These are phyloP conservation scores for Barbarea vulgaris DNA, from an alignment of 345 rosid species.

Conservation along the genomic window DNA sequence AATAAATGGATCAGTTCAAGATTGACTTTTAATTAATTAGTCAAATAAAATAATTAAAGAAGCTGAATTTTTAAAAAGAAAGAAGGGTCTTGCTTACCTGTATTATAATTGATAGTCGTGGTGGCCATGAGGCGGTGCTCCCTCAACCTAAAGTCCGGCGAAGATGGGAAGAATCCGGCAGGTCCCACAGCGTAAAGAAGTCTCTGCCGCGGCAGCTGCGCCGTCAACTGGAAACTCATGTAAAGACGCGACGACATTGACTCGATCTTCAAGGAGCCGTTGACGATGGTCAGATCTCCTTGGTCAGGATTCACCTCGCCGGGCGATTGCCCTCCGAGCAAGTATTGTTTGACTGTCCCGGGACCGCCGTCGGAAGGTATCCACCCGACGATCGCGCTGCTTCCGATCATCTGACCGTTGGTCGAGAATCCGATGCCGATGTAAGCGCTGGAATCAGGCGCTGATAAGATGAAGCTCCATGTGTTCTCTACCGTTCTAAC, in stretches of 20 bases:
- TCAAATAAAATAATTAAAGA: not conserved
- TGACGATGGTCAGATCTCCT: constrained; percentile 52
- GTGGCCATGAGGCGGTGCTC: constrained; percentile 56
- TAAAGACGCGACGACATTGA: constrained; percentile 56
- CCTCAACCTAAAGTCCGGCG: constrained; percentile 47
- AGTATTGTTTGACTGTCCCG: constrained; percentile 49
- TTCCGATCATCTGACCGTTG: constrained; percentile 63
- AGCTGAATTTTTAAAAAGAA: not conserved
- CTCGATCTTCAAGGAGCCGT: constrained; percentile 43
- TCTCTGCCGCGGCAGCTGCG: constrained; percentile 44
- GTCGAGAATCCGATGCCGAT: constrained; percentile 78
- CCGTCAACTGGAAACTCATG: constrained; percentile 66
- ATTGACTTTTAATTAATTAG: constrained; percentile 14
- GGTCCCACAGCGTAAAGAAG: constrained; percentile 70
- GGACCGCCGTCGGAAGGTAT: constrained; percentile 39
- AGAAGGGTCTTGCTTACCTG: constrained; percentile 50
- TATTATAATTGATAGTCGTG: constrained; percentile 55
- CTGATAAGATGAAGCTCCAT: constrained; percentile 86
- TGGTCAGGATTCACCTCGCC: constrained; percentile 53
- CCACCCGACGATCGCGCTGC: constrained; percentile 88
- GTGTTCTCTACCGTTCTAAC: constrained; percentile 34
- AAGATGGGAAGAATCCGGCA: constrained; percentile 47
- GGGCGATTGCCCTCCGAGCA: constrained; percentile 47
- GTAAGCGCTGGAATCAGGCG: constrained; percentile 49
- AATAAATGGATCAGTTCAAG: no score